Evolutionary conservation across 306 rosid species (phyloP), one percentile per base, ranked within the genome.

Genomic region (Oemleria cerasiformis): DNA sequence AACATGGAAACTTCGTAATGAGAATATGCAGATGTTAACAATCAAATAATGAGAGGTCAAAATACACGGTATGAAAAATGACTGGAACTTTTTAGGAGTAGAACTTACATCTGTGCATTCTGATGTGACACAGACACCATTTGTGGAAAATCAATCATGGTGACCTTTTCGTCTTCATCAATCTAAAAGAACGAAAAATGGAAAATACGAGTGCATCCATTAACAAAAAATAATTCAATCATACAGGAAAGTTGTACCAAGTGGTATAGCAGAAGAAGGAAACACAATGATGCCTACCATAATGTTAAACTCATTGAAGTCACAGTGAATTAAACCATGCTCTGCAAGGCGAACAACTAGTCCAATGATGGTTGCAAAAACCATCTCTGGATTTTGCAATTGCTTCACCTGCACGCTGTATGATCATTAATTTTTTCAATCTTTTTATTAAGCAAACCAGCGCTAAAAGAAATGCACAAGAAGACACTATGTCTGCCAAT

Each of bases 121-220:
- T 86, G 94, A 80, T 91, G 96, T 9, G 92, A 89, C 68, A 91
- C 88, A 72, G 96, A 91, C 55, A 93, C 97, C 98, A 87, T 93
- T 78, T 93, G 97, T 6, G 97, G 98, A 85, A 93, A 93, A 82
- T 88, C 97, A 65, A 93, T 93, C 94, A 93, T 74, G 30, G 97
- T 91, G 73, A 93, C 55, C 63, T 88, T 88, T 84, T 87, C 97
- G 17, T 91, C 97, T 59, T 93, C 91, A 57, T 82, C 87, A 70
- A 93, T 93, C 98, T 93, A 78, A 75, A 79, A 58, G 44, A 55
- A 66, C 4, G 8, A 60, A 68, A 56, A 59, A 5, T 51, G 55
- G 39, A 56, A 42, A 25, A 23, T 16, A 34, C n/a, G 19, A 58
- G n/a, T 5, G 48, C 45, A 7, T 5, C 40, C 16, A 16, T 56